Evolutionary conservation across 2,329 filamentous ascomycete species (phyloP).

Genomic region (Emericellopsis atlantica): DNA sequence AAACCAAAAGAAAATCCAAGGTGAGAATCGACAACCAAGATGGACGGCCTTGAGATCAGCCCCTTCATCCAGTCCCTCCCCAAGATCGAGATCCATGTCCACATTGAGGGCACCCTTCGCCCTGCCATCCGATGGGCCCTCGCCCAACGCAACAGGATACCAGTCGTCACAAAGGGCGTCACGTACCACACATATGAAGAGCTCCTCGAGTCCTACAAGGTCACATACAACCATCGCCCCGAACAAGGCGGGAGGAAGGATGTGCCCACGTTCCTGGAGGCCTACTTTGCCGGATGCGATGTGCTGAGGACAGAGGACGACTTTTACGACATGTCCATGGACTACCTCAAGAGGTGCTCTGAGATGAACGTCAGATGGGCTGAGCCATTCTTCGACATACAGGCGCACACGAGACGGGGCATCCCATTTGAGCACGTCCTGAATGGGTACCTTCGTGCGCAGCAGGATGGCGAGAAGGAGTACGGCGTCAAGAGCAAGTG

Average conservation of each 20-base stretch:
- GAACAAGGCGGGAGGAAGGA: conserved; percentile 20
- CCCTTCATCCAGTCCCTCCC: conserved; percentile 51
- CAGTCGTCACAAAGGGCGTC: conserved; percentile 36
- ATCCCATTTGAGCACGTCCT: conserved; percentile 50
- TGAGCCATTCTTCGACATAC: conserved; percentile 70
- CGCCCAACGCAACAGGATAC: conserved; percentile 49
- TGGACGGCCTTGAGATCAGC: background rate
- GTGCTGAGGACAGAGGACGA: conserved; percentile 50
- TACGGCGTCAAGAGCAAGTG: conserved; percentile 30
- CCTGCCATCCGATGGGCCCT: conserved; percentile 57
- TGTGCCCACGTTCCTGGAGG: conserved; percentile 45
- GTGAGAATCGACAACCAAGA: background rate
- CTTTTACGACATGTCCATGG: conserved; percentile 58
- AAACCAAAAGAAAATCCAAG: too few relatives aligned
- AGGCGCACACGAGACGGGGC: conserved; percentile 54
- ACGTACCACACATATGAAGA: conserved; percentile 43
- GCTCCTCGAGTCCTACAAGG: conserved; percentile 48
- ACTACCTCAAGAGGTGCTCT: conserved; percentile 54
- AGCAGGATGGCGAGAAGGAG: conserved; percentile 21
- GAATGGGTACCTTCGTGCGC: conserved; percentile 45
- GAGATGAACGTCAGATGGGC: conserved; percentile 55
- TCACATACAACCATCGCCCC: conserved; percentile 33
- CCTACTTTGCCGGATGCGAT: conserved; percentile 67
- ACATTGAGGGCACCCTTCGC: conserved; percentile 62
- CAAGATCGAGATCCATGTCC: conserved; percentile 71